phyloP scores from a whole-genome alignment of 495 filamentous ascomycete genomes.

The Tetracladium setigerum region DNA sequence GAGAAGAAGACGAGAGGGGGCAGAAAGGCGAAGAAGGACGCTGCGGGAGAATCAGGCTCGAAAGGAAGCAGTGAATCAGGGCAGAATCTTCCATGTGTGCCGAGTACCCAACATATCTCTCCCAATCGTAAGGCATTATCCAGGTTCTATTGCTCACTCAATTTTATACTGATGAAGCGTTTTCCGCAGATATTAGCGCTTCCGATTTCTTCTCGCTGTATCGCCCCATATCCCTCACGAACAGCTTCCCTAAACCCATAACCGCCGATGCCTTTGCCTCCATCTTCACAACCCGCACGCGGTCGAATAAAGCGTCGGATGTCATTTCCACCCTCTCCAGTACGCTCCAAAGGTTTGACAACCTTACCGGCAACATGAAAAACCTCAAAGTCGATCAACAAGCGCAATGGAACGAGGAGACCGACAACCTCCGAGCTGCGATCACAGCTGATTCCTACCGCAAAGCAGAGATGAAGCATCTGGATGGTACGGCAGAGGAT shows the following conservation, averaged over 20 bases:
- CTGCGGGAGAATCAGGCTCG: conserved; percentile 11
- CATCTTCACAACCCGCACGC: conserved; percentile 61
- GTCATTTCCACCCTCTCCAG: conserved; percentile 73
- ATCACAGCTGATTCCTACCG: conserved; percentile 36
- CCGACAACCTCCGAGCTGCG: conserved; percentile 38
- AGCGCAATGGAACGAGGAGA: conserved; percentile 31
- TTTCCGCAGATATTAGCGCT: conserved; percentile 63
- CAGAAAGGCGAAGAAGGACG: conserved; percentile 35
- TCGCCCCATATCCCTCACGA: conserved; percentile 83
- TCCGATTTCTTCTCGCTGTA: conserved; percentile 95
- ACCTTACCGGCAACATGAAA: conserved; percentile 6
- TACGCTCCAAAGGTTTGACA: conserved; percentile 63
- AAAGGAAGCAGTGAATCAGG: conserved; percentile 31
- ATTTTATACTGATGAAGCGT: conserved; percentile 14
- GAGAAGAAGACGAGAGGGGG: conserved; percentile 37
- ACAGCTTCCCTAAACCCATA: conserved; percentile 64
- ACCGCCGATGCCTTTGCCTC: conserved; percentile 67
- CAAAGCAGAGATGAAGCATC: conserved; percentile 41
- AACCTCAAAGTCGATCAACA: conserved; percentile 12
- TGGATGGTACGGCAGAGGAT: conserved; percentile 35
- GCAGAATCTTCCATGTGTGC: conserved; percentile 69
- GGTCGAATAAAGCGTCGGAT: conserved; percentile 43
- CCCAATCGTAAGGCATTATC: conserved; percentile 57
- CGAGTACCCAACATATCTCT: conserved; percentile 66
- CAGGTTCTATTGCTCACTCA: background rate